phyloP scores from a whole-genome alignment of 1,284 basidiomycete genomes.

The Macrocybe sp. region DNA sequence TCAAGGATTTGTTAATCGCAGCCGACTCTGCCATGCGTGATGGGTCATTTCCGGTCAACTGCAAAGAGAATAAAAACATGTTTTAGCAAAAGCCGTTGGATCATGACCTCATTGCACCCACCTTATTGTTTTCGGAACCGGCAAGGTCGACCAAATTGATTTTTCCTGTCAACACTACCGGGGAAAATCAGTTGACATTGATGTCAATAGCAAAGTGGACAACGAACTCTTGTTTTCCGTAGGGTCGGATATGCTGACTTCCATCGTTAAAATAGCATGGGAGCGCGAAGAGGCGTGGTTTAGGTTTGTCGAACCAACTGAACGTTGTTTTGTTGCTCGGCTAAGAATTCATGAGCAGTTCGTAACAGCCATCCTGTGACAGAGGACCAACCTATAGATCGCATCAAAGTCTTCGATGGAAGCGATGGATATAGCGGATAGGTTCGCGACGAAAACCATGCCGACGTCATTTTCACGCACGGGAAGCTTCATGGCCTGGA shows the following conservation, averaged over 20 bases:
- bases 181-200: slow-evolving; percentile 1
- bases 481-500: slow-evolving; percentile 72
- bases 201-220: background rate
- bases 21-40: slow-evolving; percentile 78
- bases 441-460: slow-evolving; percentile 75
- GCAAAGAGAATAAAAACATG: slow-evolving; percentile 2
- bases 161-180: slow-evolving; percentile 58
- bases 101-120: slow-evolving; percentile 13
- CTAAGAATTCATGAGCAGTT: slow-evolving; percentile 24
- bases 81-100: background rate
- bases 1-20: slow-evolving; percentile 82
- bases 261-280: slow-evolving; percentile 75
- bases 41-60: slow-evolving; percentile 78
- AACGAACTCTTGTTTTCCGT: slow-evolving; percentile 43
- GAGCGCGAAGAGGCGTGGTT: slow-evolving; percentile 79
- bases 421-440: slow-evolving; percentile 47
- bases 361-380: no score
- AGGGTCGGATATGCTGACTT: slow-evolving; percentile 49
- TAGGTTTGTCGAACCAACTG: slow-evolving; percentile 79
- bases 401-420: slow-evolving; percentile 56
- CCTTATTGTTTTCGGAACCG: slow-evolving; percentile 86
- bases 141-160: slow-evolving; percentile 84
- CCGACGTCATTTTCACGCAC: slow-evolving; percentile 71
- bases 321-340: slow-evolving; percentile 65
- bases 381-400: slow-evolving; percentile 53